phyloP scores from a whole-genome alignment of 495 filamentous ascomycete genomes.

The Tuber aestivum region DNA sequence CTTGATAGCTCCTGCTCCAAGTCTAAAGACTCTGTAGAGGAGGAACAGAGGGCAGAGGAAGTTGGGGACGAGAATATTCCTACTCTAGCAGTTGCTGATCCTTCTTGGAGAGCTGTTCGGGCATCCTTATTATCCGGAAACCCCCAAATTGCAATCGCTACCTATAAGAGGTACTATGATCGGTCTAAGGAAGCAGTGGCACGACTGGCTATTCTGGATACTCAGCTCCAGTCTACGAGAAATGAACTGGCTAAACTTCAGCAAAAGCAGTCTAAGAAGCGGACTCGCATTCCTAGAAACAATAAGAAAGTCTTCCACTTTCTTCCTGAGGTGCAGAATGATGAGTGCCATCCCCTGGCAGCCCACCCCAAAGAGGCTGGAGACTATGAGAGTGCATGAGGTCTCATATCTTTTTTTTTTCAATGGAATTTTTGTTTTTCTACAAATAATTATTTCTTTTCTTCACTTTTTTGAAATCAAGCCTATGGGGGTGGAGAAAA shows the following conservation, averaged over 20 bases:
- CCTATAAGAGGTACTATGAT: background rate
- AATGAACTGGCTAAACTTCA: background rate
- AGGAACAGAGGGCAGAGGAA: background rate
- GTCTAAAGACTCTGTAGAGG: background rate
- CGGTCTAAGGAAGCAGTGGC: background rate
- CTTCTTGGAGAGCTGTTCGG: background rate
- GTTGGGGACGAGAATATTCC: background rate
- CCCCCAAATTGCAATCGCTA: background rate
- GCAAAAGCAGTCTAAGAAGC: background rate
- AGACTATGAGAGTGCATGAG: background rate
- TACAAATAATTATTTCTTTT: background rate
- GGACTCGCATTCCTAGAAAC: background rate
- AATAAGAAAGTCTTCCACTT: background rate
- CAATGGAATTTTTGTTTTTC: background rate
- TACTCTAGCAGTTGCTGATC: background rate
- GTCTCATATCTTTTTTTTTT: background rate
- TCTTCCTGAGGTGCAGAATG: background rate
- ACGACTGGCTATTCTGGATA: background rate
- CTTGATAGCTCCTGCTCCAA: background rate
- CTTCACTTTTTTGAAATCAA: background rate
- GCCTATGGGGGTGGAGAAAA: background rate
- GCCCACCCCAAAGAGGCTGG: background rate
- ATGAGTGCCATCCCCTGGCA: background rate
- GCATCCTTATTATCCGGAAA: background rate
- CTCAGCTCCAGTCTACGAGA: background rate